Percentiles rank a stretch among this genome's conserved stretches.
Conservation (phyloP, 2,329 filamentous ascomycete species). For the Fusarium nurragi region DNA sequence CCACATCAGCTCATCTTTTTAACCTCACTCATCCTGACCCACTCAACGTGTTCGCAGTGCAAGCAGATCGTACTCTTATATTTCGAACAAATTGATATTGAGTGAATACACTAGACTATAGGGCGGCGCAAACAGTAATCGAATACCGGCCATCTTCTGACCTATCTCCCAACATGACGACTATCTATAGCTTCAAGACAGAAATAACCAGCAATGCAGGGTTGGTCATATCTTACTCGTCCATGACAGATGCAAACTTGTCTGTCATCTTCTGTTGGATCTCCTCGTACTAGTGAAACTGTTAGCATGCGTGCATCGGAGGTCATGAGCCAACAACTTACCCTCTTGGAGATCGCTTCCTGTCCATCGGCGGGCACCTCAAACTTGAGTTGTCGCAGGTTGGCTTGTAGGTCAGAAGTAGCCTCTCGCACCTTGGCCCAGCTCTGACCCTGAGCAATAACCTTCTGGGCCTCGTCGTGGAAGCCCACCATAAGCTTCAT, state of each 20-base stretch:
- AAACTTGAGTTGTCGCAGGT: constrained; percentile 94
- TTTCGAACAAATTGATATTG: constrained; percentile 41
- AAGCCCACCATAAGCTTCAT: constrained; percentile 99
- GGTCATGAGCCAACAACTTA: constrained; percentile 53
- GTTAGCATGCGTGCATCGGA: constrained; percentile 51
- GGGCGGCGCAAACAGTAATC: constrained; percentile 42
- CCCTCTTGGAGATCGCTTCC: constrained; percentile 84
- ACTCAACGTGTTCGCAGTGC: background rate
- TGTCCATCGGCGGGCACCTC: constrained; percentile 89
- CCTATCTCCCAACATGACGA: constrained; percentile 33
- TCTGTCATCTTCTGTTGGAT: constrained; percentile 93
- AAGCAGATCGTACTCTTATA: background rate
- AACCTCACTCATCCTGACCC: constrained; percentile 15
- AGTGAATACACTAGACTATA: constrained; percentile 45
- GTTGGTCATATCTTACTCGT: constrained; percentile 72
- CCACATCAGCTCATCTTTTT: constrained; percentile 31
- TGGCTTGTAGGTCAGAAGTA: constrained; percentile 84
- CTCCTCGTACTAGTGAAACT: constrained; percentile 77
- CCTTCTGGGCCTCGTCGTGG: constrained; percentile 98
- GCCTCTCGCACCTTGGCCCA: constrained; percentile 95
- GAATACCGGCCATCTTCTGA: constrained; percentile 40
- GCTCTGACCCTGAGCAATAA: constrained; percentile 85
- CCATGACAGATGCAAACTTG: constrained; percentile 95
- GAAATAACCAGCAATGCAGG: constrained; percentile 38
- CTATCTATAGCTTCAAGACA: constrained; percentile 45